A percentile compares a stretch with the other conserved stretches of the same genome.
These are phyloP conservation scores for Alternaria hordeiaustralica DNA, from an alignment of 2,329 filamentous ascomycete species.

Conservation along the genomic window DNA sequence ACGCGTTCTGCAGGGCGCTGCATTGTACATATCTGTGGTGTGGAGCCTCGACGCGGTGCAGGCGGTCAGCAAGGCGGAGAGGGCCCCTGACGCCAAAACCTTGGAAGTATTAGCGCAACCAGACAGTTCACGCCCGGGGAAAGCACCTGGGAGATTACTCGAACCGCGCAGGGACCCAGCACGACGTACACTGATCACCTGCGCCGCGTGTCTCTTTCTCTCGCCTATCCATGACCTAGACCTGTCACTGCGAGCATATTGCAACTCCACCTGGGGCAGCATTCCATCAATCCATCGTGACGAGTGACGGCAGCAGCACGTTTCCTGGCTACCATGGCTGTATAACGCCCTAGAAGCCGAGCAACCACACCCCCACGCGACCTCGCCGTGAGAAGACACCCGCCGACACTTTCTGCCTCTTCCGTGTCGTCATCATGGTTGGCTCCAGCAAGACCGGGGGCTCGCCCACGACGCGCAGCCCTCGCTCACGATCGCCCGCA, in stretches of 20 bases:
- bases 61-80: constrained; percentile 28
- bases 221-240: background rate
- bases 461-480: constrained; percentile 33
- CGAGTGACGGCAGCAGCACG: constrained; percentile 12
- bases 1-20: background rate
- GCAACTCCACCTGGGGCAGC: background rate
- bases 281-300: constrained; percentile 3
- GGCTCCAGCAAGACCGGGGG: constrained; percentile 36
- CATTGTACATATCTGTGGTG: background rate
- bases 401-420: background rate
- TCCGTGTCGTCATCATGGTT: constrained; percentile 25
- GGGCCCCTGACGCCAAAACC: constrained; percentile 16
- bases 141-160: constrained; percentile 23
- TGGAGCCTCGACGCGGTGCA: background rate
- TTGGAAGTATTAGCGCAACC: constrained; percentile 13
- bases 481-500: constrained; percentile 31
- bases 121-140: constrained; percentile 12
- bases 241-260: background rate
- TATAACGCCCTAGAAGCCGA: constrained; percentile 19
- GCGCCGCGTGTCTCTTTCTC: constrained; percentile 10
- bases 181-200: constrained; percentile 11
- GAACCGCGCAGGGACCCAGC: constrained; percentile 12
- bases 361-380: constrained; percentile 11
- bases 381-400: background rate
- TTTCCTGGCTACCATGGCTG: constrained; percentile 16